These are phyloP conservation scores for Rhizophagus prolifer DNA, from an alignment of 192 early-diverging fungal species.

Conservation along the genomic window DNA sequence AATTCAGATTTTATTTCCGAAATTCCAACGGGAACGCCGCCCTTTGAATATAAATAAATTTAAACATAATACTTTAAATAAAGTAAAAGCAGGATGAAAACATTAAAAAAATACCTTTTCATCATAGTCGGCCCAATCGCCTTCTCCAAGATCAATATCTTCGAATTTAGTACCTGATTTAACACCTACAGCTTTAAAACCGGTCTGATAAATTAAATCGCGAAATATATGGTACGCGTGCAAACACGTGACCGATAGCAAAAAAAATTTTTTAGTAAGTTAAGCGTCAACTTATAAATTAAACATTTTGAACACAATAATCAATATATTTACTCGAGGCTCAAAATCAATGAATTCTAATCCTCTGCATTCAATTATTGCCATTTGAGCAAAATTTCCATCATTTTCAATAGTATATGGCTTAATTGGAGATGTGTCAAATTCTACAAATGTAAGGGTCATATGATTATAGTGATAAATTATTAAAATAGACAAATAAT, in stretches of 20 bases:
- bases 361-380: constrained; percentile 79
- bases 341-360: constrained; percentile 79
- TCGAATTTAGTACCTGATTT: constrained; percentile 72
- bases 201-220: constrained; percentile 32
- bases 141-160: constrained; percentile 77
- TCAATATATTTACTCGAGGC: constrained; percentile 45
- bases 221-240: not conserved
- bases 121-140: constrained; percentile 90
- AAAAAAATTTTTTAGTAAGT: not conserved
- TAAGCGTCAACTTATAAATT: too few relatives aligned
- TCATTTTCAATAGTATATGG: constrained; percentile 59
- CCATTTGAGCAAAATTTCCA: constrained; percentile 61
- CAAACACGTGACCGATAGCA: not conserved
- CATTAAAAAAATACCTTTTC: constrained; percentile 55
- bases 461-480: not conserved
- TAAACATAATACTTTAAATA: not conserved
- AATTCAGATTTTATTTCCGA: constrained; percentile 59
- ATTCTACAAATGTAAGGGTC: constrained; percentile 24
- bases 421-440: constrained; percentile 43
- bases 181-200: constrained; percentile 67
- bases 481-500: not conserved
- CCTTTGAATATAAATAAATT: constrained; percentile 34
- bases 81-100: not conserved
- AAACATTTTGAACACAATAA: too few relatives aligned
- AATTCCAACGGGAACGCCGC: constrained; percentile 63